Evolutionary conservation across 1,284 basidiomycete genomes (phyloP).

Genomic region (Moniliophthora roreri): DNA sequence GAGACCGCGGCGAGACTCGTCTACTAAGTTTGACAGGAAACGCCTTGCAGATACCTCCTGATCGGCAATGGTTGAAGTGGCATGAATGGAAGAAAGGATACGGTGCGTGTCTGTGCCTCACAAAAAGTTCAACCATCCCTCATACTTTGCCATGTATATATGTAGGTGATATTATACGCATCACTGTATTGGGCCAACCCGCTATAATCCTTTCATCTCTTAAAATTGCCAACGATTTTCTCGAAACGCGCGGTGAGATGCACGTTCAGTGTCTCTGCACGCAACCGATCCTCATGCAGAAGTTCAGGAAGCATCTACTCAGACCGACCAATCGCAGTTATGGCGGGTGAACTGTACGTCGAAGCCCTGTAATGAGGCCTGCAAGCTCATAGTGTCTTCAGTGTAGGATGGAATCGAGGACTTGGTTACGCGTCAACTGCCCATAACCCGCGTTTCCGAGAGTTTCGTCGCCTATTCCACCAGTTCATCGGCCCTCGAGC

Average conservation of each 20-base stretch:
- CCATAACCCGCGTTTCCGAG: conserved; percentile 36
- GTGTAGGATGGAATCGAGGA: conserved; percentile 42
- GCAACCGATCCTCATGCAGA: too few species aligned
- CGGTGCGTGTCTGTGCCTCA: conserved; percentile 8
- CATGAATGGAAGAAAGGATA: conserved; percentile 16
- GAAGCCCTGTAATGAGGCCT: not conserved
- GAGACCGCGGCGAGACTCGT: too few species aligned
- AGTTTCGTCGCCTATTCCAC: conserved; percentile 38
- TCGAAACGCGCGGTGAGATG: conserved; percentile 10
- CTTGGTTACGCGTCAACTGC: conserved; percentile 37
- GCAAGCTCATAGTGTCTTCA: conserved; percentile 13
- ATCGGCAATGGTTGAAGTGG: conserved; percentile 15
- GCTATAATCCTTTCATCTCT: conserved; percentile 17
- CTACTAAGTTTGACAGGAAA: too few species aligned
- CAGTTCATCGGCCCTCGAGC: conserved; percentile 37
- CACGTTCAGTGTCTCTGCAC: too few species aligned
- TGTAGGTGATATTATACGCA: conserved; percentile 3
- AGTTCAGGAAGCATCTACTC: conserved; percentile 16
- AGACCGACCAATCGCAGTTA: conserved; percentile 22
- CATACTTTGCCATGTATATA: not conserved
- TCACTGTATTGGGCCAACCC: conserved; percentile 1
- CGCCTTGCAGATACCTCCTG: conserved; percentile 13
- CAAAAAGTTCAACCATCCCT: not conserved
- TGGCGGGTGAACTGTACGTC: conserved; percentile 43
- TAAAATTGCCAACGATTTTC: conserved; percentile 15